A percentile compares a stretch with the other conserved stretches of the same genome.
Evolutionary conservation across 1,284 basidiomycete species (phyloP).

Genomic region (Heterobasidion occidentale): DNA sequence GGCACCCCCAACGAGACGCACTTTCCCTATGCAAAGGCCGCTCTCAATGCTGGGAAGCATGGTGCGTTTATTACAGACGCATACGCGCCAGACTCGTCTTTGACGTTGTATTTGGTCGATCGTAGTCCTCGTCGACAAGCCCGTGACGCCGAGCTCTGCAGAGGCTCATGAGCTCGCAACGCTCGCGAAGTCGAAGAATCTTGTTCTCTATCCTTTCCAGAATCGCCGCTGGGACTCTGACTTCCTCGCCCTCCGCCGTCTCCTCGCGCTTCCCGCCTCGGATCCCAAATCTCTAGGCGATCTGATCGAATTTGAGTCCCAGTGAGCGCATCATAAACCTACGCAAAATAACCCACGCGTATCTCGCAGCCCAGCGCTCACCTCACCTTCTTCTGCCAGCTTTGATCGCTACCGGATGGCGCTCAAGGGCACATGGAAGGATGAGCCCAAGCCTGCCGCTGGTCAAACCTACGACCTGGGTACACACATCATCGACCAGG

Average conservation of each 20-base stretch:
- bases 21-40: slow-evolving; percentile 58
- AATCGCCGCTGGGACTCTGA: slow-evolving; percentile 83
- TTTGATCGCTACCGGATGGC: slow-evolving; percentile 72
- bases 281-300: slow-evolving; percentile 51
- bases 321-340: slow-evolving; percentile 31
- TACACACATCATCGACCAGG: slow-evolving; percentile 72
- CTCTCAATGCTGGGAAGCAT: slow-evolving; percentile 71
- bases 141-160: slow-evolving; percentile 58
- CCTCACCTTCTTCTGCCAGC: slow-evolving; percentile 22
- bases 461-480: slow-evolving; percentile 61
- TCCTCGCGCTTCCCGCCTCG: slow-evolving; percentile 48
- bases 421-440: slow-evolving; percentile 69
- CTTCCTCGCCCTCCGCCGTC: slow-evolving; percentile 64
- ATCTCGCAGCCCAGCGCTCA: too few relatives aligned
- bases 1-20: slow-evolving; percentile 80
- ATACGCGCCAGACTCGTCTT: neutral
- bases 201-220: slow-evolving; percentile 73
- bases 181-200: slow-evolving; percentile 57
- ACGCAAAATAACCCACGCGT: too few relatives aligned
- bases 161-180: slow-evolving; percentile 64
- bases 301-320: slow-evolving; percentile 69
- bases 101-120: neutral
- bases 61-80: slow-evolving; percentile 31
- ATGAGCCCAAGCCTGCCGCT: slow-evolving; percentile 41
- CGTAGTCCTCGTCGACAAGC: slow-evolving; percentile 77